Conservation (phyloP, 495 filamentous ascomycete genomes). For the Neurospora sp. region DNA sequence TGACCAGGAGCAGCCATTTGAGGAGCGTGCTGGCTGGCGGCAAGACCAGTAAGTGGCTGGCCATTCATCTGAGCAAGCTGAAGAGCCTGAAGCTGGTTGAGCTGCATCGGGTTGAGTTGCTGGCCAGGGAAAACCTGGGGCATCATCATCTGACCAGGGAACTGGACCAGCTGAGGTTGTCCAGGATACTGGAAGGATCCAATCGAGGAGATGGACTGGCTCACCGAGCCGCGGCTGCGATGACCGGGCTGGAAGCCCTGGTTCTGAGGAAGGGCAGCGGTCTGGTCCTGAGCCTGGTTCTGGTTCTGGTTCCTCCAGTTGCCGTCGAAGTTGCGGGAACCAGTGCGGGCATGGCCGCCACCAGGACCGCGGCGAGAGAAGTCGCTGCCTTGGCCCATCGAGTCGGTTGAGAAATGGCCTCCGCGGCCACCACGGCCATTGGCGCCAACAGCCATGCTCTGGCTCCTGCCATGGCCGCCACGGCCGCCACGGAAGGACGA, state of each 20-base stretch:
- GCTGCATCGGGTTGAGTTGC: conserved; percentile 79
- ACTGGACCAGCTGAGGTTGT: conserved; percentile 84
- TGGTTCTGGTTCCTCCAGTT: conserved; percentile 93
- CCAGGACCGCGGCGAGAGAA: conserved; percentile 60
- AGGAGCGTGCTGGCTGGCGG: conserved; percentile 70
- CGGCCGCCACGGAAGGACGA: conserved; percentile 33
- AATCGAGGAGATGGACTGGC: conserved; percentile 75
- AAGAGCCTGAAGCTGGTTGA: conserved; percentile 84
- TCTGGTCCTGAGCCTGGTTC: conserved; percentile 44
- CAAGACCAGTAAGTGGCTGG: conserved; percentile 56
- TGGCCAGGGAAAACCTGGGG: conserved; percentile 75
- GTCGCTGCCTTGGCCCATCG: conserved; percentile 38
- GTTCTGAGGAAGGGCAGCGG: conserved; percentile 49
- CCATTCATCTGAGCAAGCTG: conserved; percentile 79
- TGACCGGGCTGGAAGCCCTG: conserved; percentile 87
- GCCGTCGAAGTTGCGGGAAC: conserved; percentile 89
- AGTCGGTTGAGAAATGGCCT: conserved; percentile 28
- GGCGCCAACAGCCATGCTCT: conserved; percentile 52
- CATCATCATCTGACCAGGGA: conserved; percentile 69
- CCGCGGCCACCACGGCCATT: conserved; percentile 36
- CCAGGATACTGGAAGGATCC: conserved; percentile 82
- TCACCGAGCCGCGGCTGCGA: conserved; percentile 73
- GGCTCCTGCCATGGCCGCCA: conserved; percentile 48
- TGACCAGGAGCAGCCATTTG: conserved; percentile 55
- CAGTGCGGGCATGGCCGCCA: conserved; percentile 63